phyloP scores from a whole-genome alignment of 805 yeast species.

The Vanderwaltozyma tropicalis region DNA sequence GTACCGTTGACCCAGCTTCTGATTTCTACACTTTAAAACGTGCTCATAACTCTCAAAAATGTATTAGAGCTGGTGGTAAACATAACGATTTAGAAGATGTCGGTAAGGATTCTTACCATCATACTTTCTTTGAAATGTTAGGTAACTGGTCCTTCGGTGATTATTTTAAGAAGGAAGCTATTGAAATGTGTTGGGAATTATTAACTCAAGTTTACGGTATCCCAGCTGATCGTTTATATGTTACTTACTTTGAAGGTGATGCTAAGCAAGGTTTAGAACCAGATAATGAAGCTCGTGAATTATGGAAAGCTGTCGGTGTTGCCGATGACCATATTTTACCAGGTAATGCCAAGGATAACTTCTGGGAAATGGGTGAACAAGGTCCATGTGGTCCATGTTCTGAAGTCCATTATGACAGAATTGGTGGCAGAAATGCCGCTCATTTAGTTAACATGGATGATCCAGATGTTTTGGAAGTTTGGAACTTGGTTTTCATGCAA shows the following conservation, averaged over 20 bases:
- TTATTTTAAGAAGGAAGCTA: conserved; percentile 92
- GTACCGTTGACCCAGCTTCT: conserved; percentile 92
- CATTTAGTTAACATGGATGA: conserved; percentile 88
- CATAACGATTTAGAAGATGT: conserved; percentile 97
- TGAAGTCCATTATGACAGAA: conserved; percentile 94
- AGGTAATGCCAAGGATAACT: conserved; percentile 83
- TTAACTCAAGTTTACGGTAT: conserved; percentile 79
- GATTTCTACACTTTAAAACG: conserved; percentile 76
- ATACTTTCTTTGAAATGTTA: conserved; percentile 97
- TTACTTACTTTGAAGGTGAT: conserved; percentile 95
- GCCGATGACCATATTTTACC: conserved; percentile 87
- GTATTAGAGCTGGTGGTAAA: conserved; percentile 99
- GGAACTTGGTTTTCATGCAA: conserved; percentile 97
- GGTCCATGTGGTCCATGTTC: conserved; percentile 99
- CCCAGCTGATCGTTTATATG: conserved; percentile 71
- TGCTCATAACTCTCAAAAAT: conserved; percentile 93
- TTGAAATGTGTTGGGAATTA: conserved; percentile 81
- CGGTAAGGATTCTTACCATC: conserved; percentile 95
- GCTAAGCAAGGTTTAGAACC: conserved; percentile 72
- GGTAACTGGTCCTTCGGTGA: conserved; percentile 99
- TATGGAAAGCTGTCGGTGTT: conserved; percentile 84
- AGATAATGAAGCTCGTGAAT: conserved; percentile 83
- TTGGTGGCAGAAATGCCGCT: conserved; percentile 96
- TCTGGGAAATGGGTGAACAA: conserved; percentile 99
- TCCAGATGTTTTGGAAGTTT: conserved; percentile 93